Percentiles rank a stretch among this genome's conserved stretches.
Conservation (phyloP, 2,329 filamentous ascomycete species). For the Botryotinia calthae region DNA sequence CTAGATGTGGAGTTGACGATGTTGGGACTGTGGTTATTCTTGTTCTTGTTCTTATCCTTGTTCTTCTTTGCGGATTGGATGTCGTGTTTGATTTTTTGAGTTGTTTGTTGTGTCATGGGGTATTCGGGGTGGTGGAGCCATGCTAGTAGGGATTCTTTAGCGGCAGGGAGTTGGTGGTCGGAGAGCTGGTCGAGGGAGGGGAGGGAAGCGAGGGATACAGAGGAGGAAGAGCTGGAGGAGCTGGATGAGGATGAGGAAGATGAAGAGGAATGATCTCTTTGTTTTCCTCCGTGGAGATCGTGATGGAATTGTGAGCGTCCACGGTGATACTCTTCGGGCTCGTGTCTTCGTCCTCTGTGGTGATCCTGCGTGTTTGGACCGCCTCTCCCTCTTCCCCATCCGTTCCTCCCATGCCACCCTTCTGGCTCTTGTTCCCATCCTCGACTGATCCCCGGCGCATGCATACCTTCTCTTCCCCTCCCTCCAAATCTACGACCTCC, state of each 20-base stretch:
- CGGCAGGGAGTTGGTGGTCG: constrained; percentile 49
- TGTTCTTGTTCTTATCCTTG: constrained; percentile 28
- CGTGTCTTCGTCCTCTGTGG: constrained; percentile 14
- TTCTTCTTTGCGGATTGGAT: constrained; percentile 44
- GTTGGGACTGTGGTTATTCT: constrained; percentile 10
- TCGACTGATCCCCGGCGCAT: constrained; percentile 5
- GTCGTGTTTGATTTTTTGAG: constrained; percentile 45
- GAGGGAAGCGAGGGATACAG: constrained; percentile 51
- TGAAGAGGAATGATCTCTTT: constrained; percentile 25
- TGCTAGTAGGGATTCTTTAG: constrained; percentile 45
- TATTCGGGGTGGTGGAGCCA: constrained; percentile 53
- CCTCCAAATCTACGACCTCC: constrained; percentile 28
- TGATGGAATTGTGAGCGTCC: not conserved
- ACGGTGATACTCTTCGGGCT: constrained; percentile 7
- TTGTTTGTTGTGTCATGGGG: constrained; percentile 47
- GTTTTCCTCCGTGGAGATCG: constrained; percentile 16
- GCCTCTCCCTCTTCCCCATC: constrained; percentile 16
- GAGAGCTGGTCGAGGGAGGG: constrained; percentile 52
- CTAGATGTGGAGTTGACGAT: constrained; percentile 1
- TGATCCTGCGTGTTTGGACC: not conserved
- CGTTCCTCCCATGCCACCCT: constrained; percentile 16
- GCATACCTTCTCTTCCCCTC: not conserved
- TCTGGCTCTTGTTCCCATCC: not conserved
- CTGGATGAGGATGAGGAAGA: constrained; percentile 39
- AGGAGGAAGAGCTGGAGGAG: constrained; percentile 38